phyloP scores from a whole-genome alignment of 805 yeast genomes.

The Barnettozyma sucrosica region DNA sequence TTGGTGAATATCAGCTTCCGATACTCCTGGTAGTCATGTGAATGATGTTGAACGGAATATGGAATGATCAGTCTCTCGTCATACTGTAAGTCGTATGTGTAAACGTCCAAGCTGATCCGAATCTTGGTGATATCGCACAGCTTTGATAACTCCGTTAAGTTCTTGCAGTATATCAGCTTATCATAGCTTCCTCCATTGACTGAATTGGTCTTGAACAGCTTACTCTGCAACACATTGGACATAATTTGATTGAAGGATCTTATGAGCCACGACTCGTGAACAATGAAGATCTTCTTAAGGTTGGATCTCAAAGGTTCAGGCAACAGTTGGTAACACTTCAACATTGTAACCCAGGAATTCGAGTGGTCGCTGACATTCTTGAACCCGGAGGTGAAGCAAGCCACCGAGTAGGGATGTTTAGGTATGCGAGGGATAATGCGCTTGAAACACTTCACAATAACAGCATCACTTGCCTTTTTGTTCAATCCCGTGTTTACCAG shows the following conservation, averaged over 20 bases:
- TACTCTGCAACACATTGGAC: constrained; percentile 52
- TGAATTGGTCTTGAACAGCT: constrained; percentile 31
- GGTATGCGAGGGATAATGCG: constrained; percentile 57
- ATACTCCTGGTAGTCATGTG: constrained; percentile 29
- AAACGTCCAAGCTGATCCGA: constrained; percentile 71
- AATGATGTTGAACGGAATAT: constrained; percentile 27
- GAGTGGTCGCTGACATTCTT: constrained; percentile 36
- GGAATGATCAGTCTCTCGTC: constrained; percentile 47
- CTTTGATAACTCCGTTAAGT: constrained; percentile 27
- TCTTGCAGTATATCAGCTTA: constrained; percentile 30
- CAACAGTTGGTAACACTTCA: constrained; percentile 50
- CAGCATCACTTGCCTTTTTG: constrained; percentile 31
- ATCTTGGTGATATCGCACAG: constrained; percentile 68
- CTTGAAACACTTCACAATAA: constrained; percentile 49
- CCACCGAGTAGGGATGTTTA: constrained; percentile 52
- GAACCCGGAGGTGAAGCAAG: constrained; percentile 81
- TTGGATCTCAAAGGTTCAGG: constrained; percentile 49
- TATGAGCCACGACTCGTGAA: constrained; percentile 88
- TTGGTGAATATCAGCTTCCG: constrained; percentile 42
- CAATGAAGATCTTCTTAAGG: constrained; percentile 62
- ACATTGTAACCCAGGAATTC: constrained; percentile 64
- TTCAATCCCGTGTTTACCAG: constrained; percentile 37
- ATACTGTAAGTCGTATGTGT: constrained; percentile 52
- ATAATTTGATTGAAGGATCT: constrained; percentile 70
- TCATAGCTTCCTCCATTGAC: constrained; percentile 13